A percentile compares a stretch with the other conserved stretches of the same genome.
Conservation (phyloP, 345 rosid genomes). For the Pistacia vera region DNA sequence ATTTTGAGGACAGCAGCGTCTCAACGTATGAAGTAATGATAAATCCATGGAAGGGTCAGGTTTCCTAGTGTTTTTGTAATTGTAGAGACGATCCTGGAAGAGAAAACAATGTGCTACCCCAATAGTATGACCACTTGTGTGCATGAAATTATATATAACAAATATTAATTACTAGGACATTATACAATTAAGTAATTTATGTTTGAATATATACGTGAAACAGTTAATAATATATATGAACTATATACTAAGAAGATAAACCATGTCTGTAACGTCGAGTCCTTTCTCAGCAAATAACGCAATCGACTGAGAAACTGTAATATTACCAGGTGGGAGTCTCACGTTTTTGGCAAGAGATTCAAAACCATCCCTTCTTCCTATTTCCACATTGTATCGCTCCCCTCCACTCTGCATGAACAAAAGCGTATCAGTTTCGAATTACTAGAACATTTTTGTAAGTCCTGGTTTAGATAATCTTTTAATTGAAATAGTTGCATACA, state of each 20-base stretch:
- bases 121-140: conserved; percentile 56
- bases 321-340: conserved; percentile 46
- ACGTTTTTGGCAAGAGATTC: conserved; percentile 44
- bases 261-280: conserved; percentile 41
- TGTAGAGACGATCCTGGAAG: conserved; percentile 56
- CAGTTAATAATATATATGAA: too few relatives aligned
- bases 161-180: background rate
- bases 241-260: conserved; percentile 50
- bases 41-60: conserved; percentile 61
- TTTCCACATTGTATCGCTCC: conserved; percentile 53
- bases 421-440: too few relatives aligned
- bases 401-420: conserved; percentile 37
- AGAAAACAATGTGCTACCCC: conserved; percentile 53
- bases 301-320: conserved; percentile 45
- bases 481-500: too few relatives aligned
- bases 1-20: conserved; percentile 19
- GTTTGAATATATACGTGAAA: too few relatives aligned
- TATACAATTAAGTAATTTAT: too few relatives aligned
- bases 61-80: conserved; percentile 42
- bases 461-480: too few relatives aligned
- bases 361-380: conserved; percentile 66
- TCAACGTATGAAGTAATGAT: conserved; percentile 28
- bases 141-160: background rate
- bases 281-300: conserved; percentile 39
- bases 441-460: too few relatives aligned